Percentiles rank a stretch among this genome's conserved stretches.
These are phyloP conservation scores for Cystobasidium slooffiae DNA, from an alignment of 1,284 basidiomycete genomes.

Conservation along the genomic window DNA sequence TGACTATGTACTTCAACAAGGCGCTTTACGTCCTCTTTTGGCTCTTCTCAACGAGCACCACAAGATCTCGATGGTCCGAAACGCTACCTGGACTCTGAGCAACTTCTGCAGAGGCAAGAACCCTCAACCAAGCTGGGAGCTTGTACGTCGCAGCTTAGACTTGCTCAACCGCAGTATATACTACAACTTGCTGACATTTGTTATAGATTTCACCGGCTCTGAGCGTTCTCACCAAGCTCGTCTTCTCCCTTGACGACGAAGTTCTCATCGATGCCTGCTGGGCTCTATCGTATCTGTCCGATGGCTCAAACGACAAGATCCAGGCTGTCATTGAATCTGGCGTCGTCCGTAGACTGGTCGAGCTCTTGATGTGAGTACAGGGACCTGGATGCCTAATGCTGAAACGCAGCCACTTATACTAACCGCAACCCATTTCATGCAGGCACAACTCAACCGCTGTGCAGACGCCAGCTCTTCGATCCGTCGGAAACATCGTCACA, in stretches of 20 bases:
- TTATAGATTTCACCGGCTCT: slow-evolving; percentile 90
- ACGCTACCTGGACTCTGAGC: slow-evolving; percentile 96
- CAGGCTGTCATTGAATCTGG: slow-evolving; percentile 99
- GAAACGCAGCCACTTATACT: neutral
- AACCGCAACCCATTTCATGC: neutral
- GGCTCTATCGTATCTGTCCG: slow-evolving; percentile 99
- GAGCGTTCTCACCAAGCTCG: slow-evolving; percentile 93
- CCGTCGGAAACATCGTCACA: slow-evolving; percentile 98
- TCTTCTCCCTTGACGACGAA: slow-evolving; percentile 99
- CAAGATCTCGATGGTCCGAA: slow-evolving; percentile 95
- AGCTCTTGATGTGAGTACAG: slow-evolving; percentile 77
- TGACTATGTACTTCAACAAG: slow-evolving; percentile 71
- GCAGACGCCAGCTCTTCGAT: slow-evolving; percentile 97
- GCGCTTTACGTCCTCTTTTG: slow-evolving; percentile 63
- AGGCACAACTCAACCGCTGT: slow-evolving; percentile 91
- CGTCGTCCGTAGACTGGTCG: slow-evolving; percentile 94
- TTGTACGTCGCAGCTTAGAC: slow-evolving; percentile 63
- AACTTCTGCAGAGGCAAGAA: slow-evolving; percentile 98
- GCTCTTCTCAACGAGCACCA: slow-evolving; percentile 65
- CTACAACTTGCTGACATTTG: neutral
- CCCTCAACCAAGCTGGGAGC: slow-evolving; percentile 92
- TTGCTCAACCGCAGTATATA: neutral
- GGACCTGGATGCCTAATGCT: neutral
- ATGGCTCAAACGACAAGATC: slow-evolving; percentile 99
- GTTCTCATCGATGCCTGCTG: slow-evolving; percentile 99